These are phyloP conservation scores for Peterozyma toletana DNA, from an alignment of 805 yeast species.

Conservation along the genomic window DNA sequence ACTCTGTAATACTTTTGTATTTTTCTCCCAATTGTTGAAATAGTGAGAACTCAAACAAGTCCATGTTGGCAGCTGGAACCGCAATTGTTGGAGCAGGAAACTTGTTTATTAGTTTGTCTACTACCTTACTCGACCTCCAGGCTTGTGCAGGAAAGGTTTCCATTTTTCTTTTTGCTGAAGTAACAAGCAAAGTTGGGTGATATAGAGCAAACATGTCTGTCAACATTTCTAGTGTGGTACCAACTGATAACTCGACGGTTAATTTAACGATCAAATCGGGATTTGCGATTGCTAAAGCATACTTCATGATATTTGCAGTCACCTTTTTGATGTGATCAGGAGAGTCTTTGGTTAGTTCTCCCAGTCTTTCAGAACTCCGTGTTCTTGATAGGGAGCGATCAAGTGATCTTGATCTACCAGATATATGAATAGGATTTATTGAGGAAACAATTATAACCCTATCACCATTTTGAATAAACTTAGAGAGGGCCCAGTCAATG, in stretches of 20 bases:
- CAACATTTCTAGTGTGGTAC: conserved; percentile 47
- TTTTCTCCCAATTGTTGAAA: conserved; percentile 24
- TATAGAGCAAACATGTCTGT: conserved; percentile 55
- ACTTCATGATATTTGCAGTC: conserved; percentile 44
- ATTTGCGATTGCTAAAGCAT: conserved; percentile 37
- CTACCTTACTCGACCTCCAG: conserved; percentile 55
- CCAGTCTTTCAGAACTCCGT: conserved; percentile 8
- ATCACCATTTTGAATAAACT: conserved; percentile 58
- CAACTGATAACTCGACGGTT: conserved; percentile 55
- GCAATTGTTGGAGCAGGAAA: conserved; percentile 62
- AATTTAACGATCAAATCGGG: conserved; percentile 41
- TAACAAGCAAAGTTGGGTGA: conserved; percentile 50
- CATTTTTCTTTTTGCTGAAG: conserved; percentile 31
- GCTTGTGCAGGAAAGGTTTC: conserved; percentile 35
- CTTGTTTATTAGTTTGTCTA: conserved; percentile 58
- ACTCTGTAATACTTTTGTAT: conserved; percentile 1
- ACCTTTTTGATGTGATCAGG: conserved; percentile 40
- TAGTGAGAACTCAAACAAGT: conserved; percentile 38
- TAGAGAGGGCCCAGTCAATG: conserved; percentile 58
- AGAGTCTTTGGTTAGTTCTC: conserved; percentile 30
- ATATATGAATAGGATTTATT: conserved; percentile 24
- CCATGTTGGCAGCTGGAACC: conserved; percentile 55
- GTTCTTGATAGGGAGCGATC: conserved; percentile 5
- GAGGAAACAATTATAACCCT: conserved; percentile 55
- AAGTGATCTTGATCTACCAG: conserved; percentile 15